Evolutionary conservation across 2,329 filamentous ascomycete species (phyloP), one percentile per base, ranked within the genome.

Genomic region (Metarhizium sp.): DNA sequence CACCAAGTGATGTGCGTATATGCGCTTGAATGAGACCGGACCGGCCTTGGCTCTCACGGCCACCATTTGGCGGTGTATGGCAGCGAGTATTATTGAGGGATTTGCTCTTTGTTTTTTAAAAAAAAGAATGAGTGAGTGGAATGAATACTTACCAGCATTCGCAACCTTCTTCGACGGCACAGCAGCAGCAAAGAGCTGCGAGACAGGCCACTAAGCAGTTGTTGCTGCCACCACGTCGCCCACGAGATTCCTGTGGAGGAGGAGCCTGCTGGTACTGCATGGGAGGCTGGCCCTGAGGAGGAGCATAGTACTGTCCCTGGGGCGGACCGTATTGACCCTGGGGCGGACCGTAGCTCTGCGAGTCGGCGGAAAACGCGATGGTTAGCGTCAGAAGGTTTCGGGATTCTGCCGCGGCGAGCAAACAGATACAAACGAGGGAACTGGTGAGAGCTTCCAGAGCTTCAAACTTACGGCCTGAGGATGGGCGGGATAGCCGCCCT

Each of bases 181-280:
- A 79, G 66, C 77, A 79, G 66, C 74, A 78, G 68, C 76, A 79
- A 54, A 79, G 62, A 16, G 71, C 68, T 8, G 76, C 76, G 50
- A 79, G 66, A 68, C 75, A 78, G 55, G 69, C 74, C 47, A 71
- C 69, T 53, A 78, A 62, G 61, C 76, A 79, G 60, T 69, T 72
- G 56, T 71, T 69, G 53, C 70, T 66, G 51, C 70, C 66, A 16
- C 56, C 56, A 57, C 65, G 66, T 59, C 61, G 58, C 58, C 64
- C 60, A 52, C 63, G 59, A 58, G 65, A 58, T 57, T 66, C 61
- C 25, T 62, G 64, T 45, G 59, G 66, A 20, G 69, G 67, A 36
- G 67, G 70, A 25, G 63, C 67, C 62, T 73, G 72, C 58, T 75
- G 69, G 61, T 75, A 73, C 62, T 74, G 70, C 70, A 75, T 75